Percentiles rank a stretch among this genome's conserved stretches.
phyloP scores from a whole-genome alignment of 495 filamentous ascomycete genomes.

The Bombardia bombarda region DNA sequence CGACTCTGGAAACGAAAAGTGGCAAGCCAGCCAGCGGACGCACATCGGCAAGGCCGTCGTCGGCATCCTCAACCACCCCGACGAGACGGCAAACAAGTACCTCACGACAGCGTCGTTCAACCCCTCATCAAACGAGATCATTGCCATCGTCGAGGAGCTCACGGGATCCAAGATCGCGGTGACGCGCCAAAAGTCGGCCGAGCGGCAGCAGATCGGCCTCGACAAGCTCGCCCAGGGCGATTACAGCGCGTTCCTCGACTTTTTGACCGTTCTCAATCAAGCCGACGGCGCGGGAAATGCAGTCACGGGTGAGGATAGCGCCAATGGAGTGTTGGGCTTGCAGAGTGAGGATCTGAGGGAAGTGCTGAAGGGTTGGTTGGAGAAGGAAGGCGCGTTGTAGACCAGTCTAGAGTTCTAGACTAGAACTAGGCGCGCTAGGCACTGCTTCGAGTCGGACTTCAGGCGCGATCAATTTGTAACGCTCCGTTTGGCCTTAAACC shows the following conservation, averaged over 20 bases:
- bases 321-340: constrained; percentile 14
- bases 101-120: constrained; percentile 43
- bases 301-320: constrained; percentile 23
- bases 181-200: constrained; percentile 28
- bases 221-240: constrained; percentile 37
- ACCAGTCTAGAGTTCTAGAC: too few relatives aligned
- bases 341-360: constrained; percentile 17
- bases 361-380: constrained; percentile 11
- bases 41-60: constrained; percentile 42
- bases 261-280: constrained; percentile 25
- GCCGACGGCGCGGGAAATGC: constrained; percentile 41
- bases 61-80: constrained; percentile 41
- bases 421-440: too few relatives aligned
- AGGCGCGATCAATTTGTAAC: too few relatives aligned
- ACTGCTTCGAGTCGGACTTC: too few relatives aligned
- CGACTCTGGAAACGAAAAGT: constrained; percentile 46
- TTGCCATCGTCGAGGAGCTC: constrained; percentile 40
- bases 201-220: constrained; percentile 34
- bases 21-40: constrained; percentile 39
- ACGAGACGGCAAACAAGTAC: constrained; percentile 45
- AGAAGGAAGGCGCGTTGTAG: constrained; percentile 2
- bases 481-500: too few relatives aligned
- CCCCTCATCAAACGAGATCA: constrained; percentile 46
- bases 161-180: constrained; percentile 35
- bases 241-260: constrained; percentile 33